These are phyloP conservation scores for Candida sanyiensis DNA, from an alignment of 805 yeast species.

Conservation along the genomic window DNA sequence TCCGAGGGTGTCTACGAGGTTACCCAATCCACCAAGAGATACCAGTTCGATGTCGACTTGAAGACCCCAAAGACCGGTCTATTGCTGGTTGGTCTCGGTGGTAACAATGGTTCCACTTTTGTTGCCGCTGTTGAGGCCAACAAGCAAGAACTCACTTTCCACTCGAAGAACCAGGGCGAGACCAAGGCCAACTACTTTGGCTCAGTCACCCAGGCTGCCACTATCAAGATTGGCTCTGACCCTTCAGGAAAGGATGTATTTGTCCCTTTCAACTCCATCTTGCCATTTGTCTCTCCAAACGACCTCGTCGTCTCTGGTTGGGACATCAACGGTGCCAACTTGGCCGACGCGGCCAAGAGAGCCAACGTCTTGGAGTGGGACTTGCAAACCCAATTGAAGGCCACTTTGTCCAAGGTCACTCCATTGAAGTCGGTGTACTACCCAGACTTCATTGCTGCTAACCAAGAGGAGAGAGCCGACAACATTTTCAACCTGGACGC, in stretches of 20 bases:
- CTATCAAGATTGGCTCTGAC: constrained; percentile 86
- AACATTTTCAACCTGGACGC: constrained; percentile 62
- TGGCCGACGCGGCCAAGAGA: constrained; percentile 76
- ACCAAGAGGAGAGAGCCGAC: constrained; percentile 89
- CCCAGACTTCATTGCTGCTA: constrained; percentile 95
- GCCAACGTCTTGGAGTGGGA: constrained; percentile 83
- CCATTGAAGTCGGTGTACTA: constrained; percentile 88
- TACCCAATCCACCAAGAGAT: constrained; percentile 64
- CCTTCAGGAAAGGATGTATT: constrained; percentile 74
- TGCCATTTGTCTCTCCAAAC: constrained; percentile 87
- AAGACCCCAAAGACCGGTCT: constrained; percentile 81
- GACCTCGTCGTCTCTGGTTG: constrained; percentile 90
- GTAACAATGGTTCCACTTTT: constrained; percentile 92
- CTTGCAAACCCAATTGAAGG: constrained; percentile 69
- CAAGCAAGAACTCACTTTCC: constrained; percentile 69
- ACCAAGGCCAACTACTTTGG: constrained; percentile 78
- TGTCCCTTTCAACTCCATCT: constrained; percentile 84
- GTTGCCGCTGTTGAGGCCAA: constrained; percentile 83
- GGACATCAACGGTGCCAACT: constrained; percentile 76
- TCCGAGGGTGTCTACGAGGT: constrained; percentile 47
- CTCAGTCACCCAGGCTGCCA: constrained; percentile 89
- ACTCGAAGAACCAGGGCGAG: constrained; percentile 68
- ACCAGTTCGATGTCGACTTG: constrained; percentile 81
- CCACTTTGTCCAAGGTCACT: constrained; percentile 50
- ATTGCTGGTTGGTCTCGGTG: constrained; percentile 90